phyloP scores from a whole-genome alignment of 2,329 filamentous ascomycete species.

The Daldinia sp. region DNA sequence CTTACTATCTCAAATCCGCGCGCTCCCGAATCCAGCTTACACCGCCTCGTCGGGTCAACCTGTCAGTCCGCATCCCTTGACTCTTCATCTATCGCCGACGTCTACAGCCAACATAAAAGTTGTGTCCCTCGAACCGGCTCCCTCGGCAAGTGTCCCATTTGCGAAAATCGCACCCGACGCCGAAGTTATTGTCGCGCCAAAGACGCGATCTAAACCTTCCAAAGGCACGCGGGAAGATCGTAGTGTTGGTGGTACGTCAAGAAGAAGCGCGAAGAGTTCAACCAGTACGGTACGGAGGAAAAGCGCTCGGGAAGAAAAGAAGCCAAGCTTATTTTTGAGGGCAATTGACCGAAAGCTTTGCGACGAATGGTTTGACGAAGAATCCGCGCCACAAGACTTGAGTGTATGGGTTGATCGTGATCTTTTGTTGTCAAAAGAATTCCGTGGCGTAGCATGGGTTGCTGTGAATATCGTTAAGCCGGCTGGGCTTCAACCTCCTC shows the following conservation, averaged over 20 bases:
- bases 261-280: conserved; percentile 80
- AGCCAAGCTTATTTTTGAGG: conserved; percentile 79
- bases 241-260: conserved; percentile 83
- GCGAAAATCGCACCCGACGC: conserved; percentile 94
- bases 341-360: conserved; percentile 79
- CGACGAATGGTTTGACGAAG: conserved; percentile 82
- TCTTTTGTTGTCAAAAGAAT: conserved; percentile 71
- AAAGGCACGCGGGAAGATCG: conserved; percentile 78
- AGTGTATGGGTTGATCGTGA: conserved; percentile 89
- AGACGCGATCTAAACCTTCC: conserved; percentile 79
- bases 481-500: conserved; percentile 76
- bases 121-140: conserved; percentile 82
- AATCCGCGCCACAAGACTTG: conserved; percentile 68
- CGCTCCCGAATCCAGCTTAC: conserved; percentile 86
- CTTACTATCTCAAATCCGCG: conserved; percentile 90
- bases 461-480: conserved; percentile 89
- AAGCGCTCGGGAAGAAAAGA: conserved; percentile 72
- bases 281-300: conserved; percentile 75
- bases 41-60: conserved; percentile 62
- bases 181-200: conserved; percentile 97
- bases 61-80: conserved; percentile 79
- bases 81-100: conserved; percentile 92
- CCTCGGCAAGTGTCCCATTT: conserved; percentile 77
- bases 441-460: conserved; percentile 82
- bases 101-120: conserved; percentile 94